Base-by-base conservation (phyloP, 345 rosid genomes). In the Gossypium australe region DNA sequence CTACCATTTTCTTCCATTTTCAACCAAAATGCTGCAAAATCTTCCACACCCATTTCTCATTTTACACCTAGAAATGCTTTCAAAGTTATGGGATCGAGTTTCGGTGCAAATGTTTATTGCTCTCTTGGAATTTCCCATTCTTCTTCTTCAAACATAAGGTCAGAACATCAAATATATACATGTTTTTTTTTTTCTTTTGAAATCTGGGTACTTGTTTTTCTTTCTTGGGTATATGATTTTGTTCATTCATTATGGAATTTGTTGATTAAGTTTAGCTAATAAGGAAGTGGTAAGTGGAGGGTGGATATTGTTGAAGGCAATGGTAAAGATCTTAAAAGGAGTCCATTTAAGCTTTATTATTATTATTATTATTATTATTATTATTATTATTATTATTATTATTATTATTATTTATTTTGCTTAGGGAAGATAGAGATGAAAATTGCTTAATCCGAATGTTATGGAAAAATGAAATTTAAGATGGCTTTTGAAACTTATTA, bases 121-220 rank as follows among this genome's bases (percentile, higher is more conserved):
- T 48, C 71, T 48, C 18, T 67, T 13, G 22, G 43, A 67, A n/a
- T 48, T 67, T 67, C 71, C 20, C 29, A 57, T 11, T 13, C 18
- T 22, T 24, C 71, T 22, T 67, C 57, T 14, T 48, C 57, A 25
- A 25, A 24, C 57, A 48, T 67, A 67, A 24, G 71, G 71, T 67
- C 2, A 67, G 56, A 67, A 7, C 12, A 24, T 4, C n/a, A 60
- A 60, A 25, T 60, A 8, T 34, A 34, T 34, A 34, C 41, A 1
- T 34, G 38, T 34, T 34, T 34, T 34, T 34, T 25, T 29, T 34
- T 34, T 1, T 11, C 0, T 9, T 11, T 20, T 2, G 13, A 20
- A 12, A 18, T 43, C 27, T 45, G 34, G 38, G 55, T 12, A 11
- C 8, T 45, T 67, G 2, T 45, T 24, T 67, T 8, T 9, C 18